These are phyloP conservation scores for Chaetomiaceae sp. DNA, from an alignment of 2,329 filamentous ascomycete species.

Conservation along the genomic window DNA sequence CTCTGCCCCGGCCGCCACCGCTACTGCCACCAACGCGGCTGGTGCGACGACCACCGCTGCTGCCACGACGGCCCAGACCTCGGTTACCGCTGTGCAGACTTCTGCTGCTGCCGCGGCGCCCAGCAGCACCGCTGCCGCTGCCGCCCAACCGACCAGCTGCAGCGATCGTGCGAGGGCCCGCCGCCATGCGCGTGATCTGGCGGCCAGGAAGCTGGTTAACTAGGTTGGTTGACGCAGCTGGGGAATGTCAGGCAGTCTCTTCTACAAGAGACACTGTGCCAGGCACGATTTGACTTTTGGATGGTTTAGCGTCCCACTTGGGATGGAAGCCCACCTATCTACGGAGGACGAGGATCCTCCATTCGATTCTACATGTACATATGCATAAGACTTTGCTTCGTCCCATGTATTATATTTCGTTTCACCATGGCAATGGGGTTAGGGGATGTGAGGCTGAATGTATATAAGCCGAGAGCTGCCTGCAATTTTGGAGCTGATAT, in stretches of 20 bases:
- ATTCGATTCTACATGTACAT: not conserved
- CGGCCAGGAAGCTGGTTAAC: too few relatives aligned
- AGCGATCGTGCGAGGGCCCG: not conserved
- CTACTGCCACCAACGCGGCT: not conserved
- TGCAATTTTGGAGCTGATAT: too few relatives aligned
- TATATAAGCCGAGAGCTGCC: too few relatives aligned
- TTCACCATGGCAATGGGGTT: too few relatives aligned
- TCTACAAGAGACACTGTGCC: too few relatives aligned
- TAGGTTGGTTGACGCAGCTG: not conserved
- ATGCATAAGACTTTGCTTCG: conserved; percentile 5
- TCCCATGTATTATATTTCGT: too few relatives aligned
- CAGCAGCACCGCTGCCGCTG: not conserved
- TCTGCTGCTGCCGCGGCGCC: not conserved
- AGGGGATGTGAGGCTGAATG: too few relatives aligned
- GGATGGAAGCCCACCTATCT: too few relatives aligned
- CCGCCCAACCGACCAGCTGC: not conserved
- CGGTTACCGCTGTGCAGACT: not conserved
- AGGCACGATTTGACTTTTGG: too few relatives aligned
- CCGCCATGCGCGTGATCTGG: not conserved
- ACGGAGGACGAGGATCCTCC: too few relatives aligned
- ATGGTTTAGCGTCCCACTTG: too few relatives aligned
- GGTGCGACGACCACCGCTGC: not conserved
- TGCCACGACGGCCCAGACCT: conserved; percentile 6
- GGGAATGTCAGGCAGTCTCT: not conserved
- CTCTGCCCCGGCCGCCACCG: conserved; percentile 3